These are phyloP conservation scores for Strobilomyces echinocephalus DNA, from an alignment of 768 basidiomycete genomes.

Conservation along the genomic window DNA sequence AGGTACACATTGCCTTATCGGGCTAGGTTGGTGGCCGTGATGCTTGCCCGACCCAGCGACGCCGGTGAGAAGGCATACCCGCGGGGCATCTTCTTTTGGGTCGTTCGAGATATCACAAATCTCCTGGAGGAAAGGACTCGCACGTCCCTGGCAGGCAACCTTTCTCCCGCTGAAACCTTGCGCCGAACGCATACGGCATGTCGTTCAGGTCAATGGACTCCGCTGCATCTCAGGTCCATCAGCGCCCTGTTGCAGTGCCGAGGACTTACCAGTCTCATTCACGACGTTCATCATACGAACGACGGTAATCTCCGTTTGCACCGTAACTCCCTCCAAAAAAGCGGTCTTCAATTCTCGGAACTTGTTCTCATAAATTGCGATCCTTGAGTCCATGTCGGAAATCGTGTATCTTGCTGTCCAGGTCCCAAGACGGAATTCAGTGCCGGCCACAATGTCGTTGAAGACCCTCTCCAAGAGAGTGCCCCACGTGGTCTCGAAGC, in stretches of 20 bases:
- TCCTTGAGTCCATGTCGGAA: not conserved
- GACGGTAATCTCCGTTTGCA: no score
- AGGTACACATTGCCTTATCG: no score
- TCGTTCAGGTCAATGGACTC: no score
- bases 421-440: not conserved
- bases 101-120: not conserved
- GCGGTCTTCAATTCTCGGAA: not conserved
- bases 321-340: no score
- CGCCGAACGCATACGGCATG: not conserved
- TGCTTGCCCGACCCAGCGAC: no score
- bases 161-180: not conserved
- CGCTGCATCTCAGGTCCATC: not conserved
- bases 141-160: slow-evolving; percentile 1
- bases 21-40: no score
- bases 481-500: not conserved
- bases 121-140: not conserved
- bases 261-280: not conserved
- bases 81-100: not conserved
- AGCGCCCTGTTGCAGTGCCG: not conserved
- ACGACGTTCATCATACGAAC: not conserved
- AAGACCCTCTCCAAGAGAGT: not conserved
- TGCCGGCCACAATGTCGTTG: not conserved
- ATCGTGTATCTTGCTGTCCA: no score
- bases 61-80: not conserved
- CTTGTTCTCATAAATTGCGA: not conserved